Evolutionary conservation across 345 rosid species (phyloP).

Genomic region (Eucalyptus microcorys): DNA sequence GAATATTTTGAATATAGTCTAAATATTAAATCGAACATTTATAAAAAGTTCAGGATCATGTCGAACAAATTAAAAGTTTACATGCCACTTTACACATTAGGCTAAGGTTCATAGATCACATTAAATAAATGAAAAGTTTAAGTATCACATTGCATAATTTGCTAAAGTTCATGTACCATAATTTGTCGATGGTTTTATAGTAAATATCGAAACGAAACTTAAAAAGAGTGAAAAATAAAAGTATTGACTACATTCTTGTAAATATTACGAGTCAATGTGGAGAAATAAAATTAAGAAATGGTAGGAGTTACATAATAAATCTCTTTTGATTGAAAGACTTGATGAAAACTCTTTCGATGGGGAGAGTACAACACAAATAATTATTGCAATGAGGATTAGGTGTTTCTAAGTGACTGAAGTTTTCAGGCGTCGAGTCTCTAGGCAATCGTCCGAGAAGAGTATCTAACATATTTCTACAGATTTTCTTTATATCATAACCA

Average conservation of each 20-base stretch:
- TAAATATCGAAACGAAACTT: background rate
- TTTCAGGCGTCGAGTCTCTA: background rate
- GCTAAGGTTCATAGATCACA: background rate
- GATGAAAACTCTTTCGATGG: background rate
- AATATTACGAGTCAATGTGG: background rate
- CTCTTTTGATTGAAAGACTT: background rate
- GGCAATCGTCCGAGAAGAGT: background rate
- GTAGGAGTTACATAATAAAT: background rate
- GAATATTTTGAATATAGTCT: background rate
- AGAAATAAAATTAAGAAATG: background rate
- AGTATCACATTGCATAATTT: background rate
- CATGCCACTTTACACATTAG: rapidly evolving
- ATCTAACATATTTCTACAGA: background rate
- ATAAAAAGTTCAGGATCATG: too few relatives aligned
- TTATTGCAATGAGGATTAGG: background rate
- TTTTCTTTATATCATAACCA: background rate
- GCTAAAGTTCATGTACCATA: background rate
- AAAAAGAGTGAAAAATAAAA: background rate
- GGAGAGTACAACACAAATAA: background rate
- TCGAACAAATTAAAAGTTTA: too few relatives aligned
- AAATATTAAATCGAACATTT: too few relatives aligned
- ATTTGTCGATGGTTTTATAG: background rate
- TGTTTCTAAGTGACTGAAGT: background rate
- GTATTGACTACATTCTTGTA: background rate
- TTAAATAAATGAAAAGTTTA: too few relatives aligned